Percentiles rank a stretch among this genome's conserved stretches.
Evolutionary conservation across 2,329 filamentous ascomycete species (phyloP).

Genomic region (Cercospora janseana): DNA sequence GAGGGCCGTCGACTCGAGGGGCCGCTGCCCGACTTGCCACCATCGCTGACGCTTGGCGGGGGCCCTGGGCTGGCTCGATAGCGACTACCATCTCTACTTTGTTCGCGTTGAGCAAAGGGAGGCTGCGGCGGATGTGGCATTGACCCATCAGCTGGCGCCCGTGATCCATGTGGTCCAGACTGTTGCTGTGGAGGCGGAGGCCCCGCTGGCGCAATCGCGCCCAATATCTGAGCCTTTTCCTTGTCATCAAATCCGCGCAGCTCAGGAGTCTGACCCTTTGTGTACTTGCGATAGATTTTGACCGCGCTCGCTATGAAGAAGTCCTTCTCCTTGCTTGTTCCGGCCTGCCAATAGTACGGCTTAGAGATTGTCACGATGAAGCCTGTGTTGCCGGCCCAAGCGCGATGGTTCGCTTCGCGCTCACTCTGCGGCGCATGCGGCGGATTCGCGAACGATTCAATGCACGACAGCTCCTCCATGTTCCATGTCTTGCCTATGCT

Average conservation of each 20-base stretch:
- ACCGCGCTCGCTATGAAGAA: conserved; percentile 96
- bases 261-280: conserved; percentile 75
- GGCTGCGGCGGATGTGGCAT: conserved; percentile 33
- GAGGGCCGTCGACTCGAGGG: conserved; percentile 24
- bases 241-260: conserved; percentile 77
- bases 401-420: conserved; percentile 60
- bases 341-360: conserved; percentile 95
- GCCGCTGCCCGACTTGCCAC: conserved; percentile 20
- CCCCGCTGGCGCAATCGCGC: conserved; percentile 36
- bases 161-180: conserved; percentile 4
- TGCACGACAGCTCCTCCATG: conserved; percentile 79
- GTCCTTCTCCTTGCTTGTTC: conserved; percentile 93
- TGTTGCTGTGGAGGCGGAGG: conserved; percentile 16
- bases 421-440: conserved; percentile 50
- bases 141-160: conserved; percentile 16
- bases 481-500: conserved; percentile 99
- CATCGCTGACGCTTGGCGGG: conserved; percentile 31
- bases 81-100: conserved; percentile 34
- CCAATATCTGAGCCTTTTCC: conserved; percentile 73
- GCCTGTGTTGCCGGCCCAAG: conserved; percentile 79
- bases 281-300: conserved; percentile 97
- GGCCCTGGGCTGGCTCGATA: conserved; percentile 35
- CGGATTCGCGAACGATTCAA: conserved; percentile 72
- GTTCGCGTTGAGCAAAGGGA: conserved; percentile 35
- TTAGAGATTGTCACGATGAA: conserved; percentile 89